Evolutionary conservation across 768 basidiomycete species (phyloP).

Genomic region (Trametes cinnabarina): DNA sequence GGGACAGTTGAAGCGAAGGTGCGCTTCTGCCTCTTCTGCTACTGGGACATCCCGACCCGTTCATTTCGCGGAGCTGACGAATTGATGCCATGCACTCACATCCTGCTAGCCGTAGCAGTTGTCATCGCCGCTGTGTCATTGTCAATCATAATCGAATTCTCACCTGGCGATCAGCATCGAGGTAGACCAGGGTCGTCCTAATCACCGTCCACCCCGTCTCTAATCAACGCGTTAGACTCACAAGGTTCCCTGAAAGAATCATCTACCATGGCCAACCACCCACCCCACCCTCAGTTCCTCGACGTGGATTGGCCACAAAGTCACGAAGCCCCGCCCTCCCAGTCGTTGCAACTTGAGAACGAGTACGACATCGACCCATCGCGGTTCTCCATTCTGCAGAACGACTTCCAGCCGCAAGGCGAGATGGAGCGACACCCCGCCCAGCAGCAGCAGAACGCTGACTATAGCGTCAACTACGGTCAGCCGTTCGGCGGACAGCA

Average conservation of each 20-base stretch:
- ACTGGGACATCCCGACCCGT: too few relatives aligned
- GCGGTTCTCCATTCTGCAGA: conserved; percentile 20
- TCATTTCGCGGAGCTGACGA: too few relatives aligned
- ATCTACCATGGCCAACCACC: conserved; percentile 11
- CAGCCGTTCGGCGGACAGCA: conserved; percentile 4
- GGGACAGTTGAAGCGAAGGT: too few relatives aligned
- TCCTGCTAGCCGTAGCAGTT: conserved; percentile 5
- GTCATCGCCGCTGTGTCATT: not conserved
- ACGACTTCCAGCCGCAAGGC: conserved; percentile 4
- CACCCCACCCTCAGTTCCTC: conserved; percentile 18
- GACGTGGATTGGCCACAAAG: conserved; percentile 14
- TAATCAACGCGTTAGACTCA: not conserved
- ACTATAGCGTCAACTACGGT: not conserved
- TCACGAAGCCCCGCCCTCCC: conserved; percentile 6
- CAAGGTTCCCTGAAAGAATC: not conserved
- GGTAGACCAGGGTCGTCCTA: not conserved
- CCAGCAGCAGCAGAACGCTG: conserved; percentile 1
- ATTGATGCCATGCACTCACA: not conserved
- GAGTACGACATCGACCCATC: conserved; percentile 25
- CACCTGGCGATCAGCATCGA: not conserved
- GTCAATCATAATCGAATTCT: not conserved
- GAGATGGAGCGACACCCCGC: conserved; percentile 3
- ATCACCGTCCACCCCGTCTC: not conserved
- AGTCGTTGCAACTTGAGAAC: conserved; percentile 20
- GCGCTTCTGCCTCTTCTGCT: too few relatives aligned